These are phyloP conservation scores for Dactylorhiza incarnata DNA, from an alignment of 106 monocot species.

Conservation along the genomic window DNA sequence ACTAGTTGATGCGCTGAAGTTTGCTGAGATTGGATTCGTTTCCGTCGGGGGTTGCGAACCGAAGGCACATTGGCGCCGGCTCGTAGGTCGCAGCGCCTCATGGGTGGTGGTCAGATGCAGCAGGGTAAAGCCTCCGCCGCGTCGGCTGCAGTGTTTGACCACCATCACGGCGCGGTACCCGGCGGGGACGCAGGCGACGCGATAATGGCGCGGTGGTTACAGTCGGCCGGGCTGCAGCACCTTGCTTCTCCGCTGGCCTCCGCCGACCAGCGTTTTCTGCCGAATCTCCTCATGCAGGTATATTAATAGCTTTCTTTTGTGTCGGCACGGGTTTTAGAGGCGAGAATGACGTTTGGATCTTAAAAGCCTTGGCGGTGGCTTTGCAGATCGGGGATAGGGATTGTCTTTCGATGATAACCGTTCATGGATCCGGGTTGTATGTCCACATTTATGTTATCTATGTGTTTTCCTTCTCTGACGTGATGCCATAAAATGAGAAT, in stretches of 20 bases:
- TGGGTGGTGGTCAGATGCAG: constrained; percentile 47
- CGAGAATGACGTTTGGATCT: neutral
- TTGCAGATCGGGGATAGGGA: neutral
- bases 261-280: constrained; percentile 42
- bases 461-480: neutral
- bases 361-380: neutral
- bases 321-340: neutral
- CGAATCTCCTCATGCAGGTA: constrained; percentile 65
- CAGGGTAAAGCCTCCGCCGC: constrained; percentile 39
- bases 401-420: neutral
- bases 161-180: constrained; percentile 13
- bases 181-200: constrained; percentile 48
- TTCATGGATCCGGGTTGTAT: neutral
- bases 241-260: constrained; percentile 61
- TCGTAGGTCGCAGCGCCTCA: constrained; percentile 66
- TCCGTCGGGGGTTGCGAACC: neutral
- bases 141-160: constrained; percentile 30
- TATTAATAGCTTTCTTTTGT: neutral
- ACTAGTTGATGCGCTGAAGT: no score
- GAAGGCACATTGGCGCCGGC: constrained; percentile 55
- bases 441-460: neutral
- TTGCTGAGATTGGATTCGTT: neutral
- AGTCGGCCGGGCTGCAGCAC: constrained; percentile 86
- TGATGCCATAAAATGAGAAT: neutral
- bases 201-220: constrained; percentile 79